Conservation (phyloP, 345 rosid genomes). For the Brassica nigra region DNA sequence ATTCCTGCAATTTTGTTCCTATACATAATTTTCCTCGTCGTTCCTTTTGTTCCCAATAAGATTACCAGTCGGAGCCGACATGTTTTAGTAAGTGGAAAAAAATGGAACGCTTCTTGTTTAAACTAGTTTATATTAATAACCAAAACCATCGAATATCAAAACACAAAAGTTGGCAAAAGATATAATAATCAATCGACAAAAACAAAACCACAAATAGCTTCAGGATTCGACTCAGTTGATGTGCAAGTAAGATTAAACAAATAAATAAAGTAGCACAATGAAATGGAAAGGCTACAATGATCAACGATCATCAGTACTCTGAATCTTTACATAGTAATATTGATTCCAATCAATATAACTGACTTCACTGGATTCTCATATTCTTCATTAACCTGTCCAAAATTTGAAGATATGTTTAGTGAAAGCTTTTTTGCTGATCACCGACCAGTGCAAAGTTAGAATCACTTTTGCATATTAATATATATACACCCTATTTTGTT, state of each 20-base stretch:
- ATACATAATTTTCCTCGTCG: too few species aligned
- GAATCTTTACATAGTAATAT: neutral
- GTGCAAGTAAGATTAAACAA: neutral
- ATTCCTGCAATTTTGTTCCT: too few species aligned
- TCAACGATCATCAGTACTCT: neutral
- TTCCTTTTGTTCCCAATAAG: too few species aligned
- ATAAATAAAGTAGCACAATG: neutral
- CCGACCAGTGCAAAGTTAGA: conserved; percentile 7
- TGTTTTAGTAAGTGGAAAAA: neutral
- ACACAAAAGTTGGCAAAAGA: neutral
- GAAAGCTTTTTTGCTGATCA: neutral
- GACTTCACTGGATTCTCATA: conserved; percentile 52
- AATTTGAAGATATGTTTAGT: neutral
- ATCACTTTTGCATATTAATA: conserved; percentile 30
- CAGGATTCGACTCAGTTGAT: neutral
- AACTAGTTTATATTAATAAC: neutral
- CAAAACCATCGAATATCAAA: neutral
- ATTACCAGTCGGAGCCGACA: neutral
- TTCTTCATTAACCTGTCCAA: conserved; percentile 63
- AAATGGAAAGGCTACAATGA: neutral
- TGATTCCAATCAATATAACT: neutral
- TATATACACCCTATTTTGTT: too few species aligned
- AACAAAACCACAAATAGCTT: neutral
- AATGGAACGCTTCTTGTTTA: neutral
- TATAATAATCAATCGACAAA: neutral